Percentiles rank a stretch among this genome's conserved stretches.
Conservation (phyloP, 1,284 basidiomycete genomes). For the Irpex lacteus region DNA sequence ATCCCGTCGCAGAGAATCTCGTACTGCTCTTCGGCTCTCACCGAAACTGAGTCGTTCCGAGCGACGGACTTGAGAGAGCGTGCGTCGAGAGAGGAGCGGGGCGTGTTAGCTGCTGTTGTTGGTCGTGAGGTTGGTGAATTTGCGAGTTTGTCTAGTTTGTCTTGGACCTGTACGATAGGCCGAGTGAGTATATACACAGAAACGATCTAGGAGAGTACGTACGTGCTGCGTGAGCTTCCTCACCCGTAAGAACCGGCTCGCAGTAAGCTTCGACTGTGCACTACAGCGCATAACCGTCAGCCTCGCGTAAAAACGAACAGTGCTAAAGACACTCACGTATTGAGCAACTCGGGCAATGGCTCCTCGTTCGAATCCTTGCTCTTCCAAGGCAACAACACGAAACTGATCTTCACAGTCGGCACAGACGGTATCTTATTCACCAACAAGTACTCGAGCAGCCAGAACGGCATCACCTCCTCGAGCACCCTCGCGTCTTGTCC, state of each 20-base stretch:
- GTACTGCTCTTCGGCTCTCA: slow-evolving; percentile 70
- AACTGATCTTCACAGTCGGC: slow-evolving; percentile 74
- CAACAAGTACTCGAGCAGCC: slow-evolving; percentile 88
- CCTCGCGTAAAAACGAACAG: slow-evolving; percentile 6
- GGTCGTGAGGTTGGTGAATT: slow-evolving; percentile 18
- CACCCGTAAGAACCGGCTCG: slow-evolving; percentile 82
- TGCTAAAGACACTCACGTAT: slow-evolving; percentile 50
- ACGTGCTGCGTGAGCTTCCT: slow-evolving; percentile 85
- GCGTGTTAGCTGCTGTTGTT: slow-evolving; percentile 34
- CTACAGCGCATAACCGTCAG: slow-evolving; percentile 28
- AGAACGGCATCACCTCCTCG: slow-evolving; percentile 81
- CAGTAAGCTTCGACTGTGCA: slow-evolving; percentile 84
- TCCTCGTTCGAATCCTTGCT: slow-evolving; percentile 52
- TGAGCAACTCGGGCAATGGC: slow-evolving; percentile 71
- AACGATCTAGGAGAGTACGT: slow-evolving; percentile 25
- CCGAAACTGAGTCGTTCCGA: no score
- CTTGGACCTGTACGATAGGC: slow-evolving; percentile 59
- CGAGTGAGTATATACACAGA: no score
- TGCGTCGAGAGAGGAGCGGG: slow-evolving; percentile 45
- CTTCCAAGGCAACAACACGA: slow-evolving; percentile 81
- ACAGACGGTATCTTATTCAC: slow-evolving; percentile 56
- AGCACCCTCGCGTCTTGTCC: slow-evolving; percentile 64
- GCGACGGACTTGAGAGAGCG: slow-evolving; percentile 19
- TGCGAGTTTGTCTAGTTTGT: slow-evolving; percentile 73
- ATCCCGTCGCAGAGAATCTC: slow-evolving; percentile 88